Conservation (phyloP, 208 protist species). For the Phytomonas francai region DNA sequence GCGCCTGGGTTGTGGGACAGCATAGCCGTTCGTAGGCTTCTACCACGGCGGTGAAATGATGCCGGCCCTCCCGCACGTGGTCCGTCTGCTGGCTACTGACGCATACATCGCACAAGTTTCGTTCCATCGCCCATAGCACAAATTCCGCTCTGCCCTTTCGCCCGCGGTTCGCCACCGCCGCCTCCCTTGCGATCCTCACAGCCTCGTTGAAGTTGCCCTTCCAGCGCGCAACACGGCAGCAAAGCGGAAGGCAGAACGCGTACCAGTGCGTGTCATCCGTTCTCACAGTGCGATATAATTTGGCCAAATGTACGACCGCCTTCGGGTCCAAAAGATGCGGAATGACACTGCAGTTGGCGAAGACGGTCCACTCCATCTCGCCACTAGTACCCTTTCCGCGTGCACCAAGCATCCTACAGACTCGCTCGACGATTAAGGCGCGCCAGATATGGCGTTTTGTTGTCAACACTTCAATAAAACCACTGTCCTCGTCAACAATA, state of each 20-base stretch:
- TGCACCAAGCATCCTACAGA: conserved; percentile 53
- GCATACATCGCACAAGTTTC: conserved; percentile 41
- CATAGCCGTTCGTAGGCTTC: conserved; percentile 39
- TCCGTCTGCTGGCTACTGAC: conserved; percentile 34
- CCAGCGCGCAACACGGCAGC: conserved; percentile 67
- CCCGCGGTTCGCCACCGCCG: conserved; percentile 21
- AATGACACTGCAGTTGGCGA: conserved; percentile 44
- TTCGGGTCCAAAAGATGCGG: conserved; percentile 44
- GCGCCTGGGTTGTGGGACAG: conserved; percentile 49
- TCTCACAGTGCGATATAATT: conserved; percentile 31
- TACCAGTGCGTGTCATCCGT: conserved; percentile 59
- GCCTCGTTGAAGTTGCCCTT: conserved; percentile 36
- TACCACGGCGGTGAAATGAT: conserved; percentile 31
- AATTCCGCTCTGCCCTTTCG: conserved; percentile 26
- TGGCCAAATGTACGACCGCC: conserved; percentile 26
- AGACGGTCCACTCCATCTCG: conserved; percentile 40
- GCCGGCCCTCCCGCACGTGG: conserved; percentile 31
- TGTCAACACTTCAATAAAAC: conserved; percentile 37
- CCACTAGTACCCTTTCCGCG: conserved; percentile 12
- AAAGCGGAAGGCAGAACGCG: conserved; percentile 62
- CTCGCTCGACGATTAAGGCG: conserved; percentile 40
- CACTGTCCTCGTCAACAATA: conserved; percentile 56
- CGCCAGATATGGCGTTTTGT: conserved; percentile 29
- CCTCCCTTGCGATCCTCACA: conserved; percentile 33
- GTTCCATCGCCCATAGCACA: conserved; percentile 34